These are phyloP conservation scores for Lachnellula cervina DNA, from an alignment of 2,329 filamentous ascomycete genomes.

Conservation along the genomic window DNA sequence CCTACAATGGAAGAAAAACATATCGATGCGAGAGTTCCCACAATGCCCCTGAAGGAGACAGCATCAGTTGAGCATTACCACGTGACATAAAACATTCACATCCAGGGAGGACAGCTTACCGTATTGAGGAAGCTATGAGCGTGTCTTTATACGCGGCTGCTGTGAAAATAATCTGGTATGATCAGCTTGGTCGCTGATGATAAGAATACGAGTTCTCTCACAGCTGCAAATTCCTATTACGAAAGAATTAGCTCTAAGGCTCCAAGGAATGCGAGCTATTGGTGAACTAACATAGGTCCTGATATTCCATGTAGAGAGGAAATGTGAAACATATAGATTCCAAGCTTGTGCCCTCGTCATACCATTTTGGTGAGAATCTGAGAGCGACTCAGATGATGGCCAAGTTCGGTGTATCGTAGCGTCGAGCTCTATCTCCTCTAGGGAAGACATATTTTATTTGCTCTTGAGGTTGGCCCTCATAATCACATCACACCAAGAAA, in stretches of 20 bases:
- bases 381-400: no score
- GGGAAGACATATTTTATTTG: not conserved
- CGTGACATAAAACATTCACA: slow-evolving; percentile 2
- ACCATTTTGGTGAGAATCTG: not conserved
- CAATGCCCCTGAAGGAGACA: slow-evolving; percentile 29
- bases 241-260: not conserved
- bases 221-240: slow-evolving; percentile 26
- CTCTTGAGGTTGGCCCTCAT: no score
- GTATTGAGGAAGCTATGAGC: slow-evolving; percentile 35
- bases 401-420: not conserved
- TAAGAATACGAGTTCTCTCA: slow-evolving; percentile 9
- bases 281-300: slow-evolving; percentile 36
- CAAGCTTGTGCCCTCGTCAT: slow-evolving; percentile 34
- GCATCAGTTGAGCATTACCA: slow-evolving; percentile 7
- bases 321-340: slow-evolving; percentile 47
- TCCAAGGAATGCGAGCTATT: not conserved
- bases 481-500: no score
- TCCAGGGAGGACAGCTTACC: slow-evolving; percentile 27
- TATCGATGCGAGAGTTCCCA: slow-evolving; percentile 36
- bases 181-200: not conserved
- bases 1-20: slow-evolving; percentile 39
- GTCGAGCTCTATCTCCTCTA: not conserved
- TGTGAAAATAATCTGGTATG: slow-evolving; percentile 46
- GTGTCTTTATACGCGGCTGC: slow-evolving; percentile 43
- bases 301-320: slow-evolving; percentile 53